Evolutionary conservation across 371 early-diverging fungal species (phyloP), one percentile per base, ranked within the genome.

Genomic region (Lichtheimia hyalospora): DNA sequence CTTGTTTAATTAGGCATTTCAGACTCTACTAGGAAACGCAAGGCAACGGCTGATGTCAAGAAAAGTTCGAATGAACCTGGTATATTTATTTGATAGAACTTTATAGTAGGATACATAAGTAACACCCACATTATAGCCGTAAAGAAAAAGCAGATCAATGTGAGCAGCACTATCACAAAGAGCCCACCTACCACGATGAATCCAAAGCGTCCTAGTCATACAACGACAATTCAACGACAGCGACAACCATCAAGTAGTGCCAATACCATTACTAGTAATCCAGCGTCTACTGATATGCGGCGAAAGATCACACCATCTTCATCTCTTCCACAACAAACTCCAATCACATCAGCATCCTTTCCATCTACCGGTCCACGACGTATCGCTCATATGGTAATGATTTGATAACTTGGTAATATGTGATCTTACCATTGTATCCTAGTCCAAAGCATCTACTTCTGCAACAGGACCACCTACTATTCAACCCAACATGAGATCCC

Each of bases 401-500:
- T 23, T 8, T n/a, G 16, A 49, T 10, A 25, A 0, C n/a, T 16
- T 28, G 4, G 7, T 46, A 46, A 8, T 7, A 24, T 16, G 3
- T 14, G 10, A 21, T 10, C 39, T 41, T 16, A 54, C 18, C 0
- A 21, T 20, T 14, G 25, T 51, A 51, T 15, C 6, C 4, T 39
- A 39, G 54, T 24, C 41, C 18, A 5, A 14, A 41, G 44, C 52
- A 21, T 5, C 52, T 52, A 27, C 21, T 10, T 25, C 48, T 24
- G 50, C 28, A 14, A 46, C 63, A 16, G 76, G 74, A 0, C 76
- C 80, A 43, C 80, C 80, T 13, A 55, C 50, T 1, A 69, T 74
- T 3, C 14, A 63, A 10, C 73, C 80, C 8, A 66, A 70, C 48
- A 15, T 69, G 3, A 66, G 57, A 25, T 58, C 68, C 2, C 70